These are phyloP conservation scores for Sonneratia caseolaris DNA, from an alignment of 345 rosid genomes.

Conservation along the genomic window DNA sequence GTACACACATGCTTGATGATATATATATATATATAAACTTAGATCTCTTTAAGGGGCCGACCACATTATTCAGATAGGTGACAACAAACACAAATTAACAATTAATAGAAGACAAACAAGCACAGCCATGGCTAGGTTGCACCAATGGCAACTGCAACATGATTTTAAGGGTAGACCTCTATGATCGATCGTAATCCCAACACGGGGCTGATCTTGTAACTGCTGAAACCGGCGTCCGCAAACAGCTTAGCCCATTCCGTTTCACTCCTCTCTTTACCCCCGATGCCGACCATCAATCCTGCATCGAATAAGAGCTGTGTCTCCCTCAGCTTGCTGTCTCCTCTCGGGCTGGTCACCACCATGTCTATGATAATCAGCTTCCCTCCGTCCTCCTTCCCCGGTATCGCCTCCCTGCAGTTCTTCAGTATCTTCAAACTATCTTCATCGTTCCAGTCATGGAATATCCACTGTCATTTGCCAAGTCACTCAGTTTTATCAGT, in stretches of 20 bases:
- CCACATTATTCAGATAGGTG: too few relatives aligned
- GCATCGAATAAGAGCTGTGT: constrained; percentile 18
- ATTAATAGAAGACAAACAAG: too few relatives aligned
- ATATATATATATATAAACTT: too few relatives aligned
- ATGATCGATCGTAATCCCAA: constrained; percentile 21
- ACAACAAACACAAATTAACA: too few relatives aligned
- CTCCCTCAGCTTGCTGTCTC: not conserved
- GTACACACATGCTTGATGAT: too few relatives aligned
- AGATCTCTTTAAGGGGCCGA: too few relatives aligned
- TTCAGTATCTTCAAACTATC: constrained; percentile 8
- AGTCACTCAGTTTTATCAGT: not conserved
- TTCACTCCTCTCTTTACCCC: constrained; percentile 18
- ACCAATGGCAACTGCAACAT: not conserved
- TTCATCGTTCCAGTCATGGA: constrained; percentile 9
- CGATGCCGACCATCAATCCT: not conserved
- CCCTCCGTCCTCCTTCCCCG: not conserved
- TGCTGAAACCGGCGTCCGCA: constrained; percentile 16
- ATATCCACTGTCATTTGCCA: not conserved
- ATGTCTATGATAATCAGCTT: constrained; percentile 10
- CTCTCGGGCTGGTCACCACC: not conserved
- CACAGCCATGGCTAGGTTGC: too few relatives aligned
- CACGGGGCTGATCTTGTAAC: constrained; percentile 16
- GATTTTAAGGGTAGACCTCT: constrained; percentile 17
- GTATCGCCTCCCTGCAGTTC: constrained; percentile 8
- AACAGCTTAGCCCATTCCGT: constrained; percentile 25